Evolutionary conservation across 768 basidiomycete genomes (phyloP).

Genomic region (Suillus americanus): DNA sequence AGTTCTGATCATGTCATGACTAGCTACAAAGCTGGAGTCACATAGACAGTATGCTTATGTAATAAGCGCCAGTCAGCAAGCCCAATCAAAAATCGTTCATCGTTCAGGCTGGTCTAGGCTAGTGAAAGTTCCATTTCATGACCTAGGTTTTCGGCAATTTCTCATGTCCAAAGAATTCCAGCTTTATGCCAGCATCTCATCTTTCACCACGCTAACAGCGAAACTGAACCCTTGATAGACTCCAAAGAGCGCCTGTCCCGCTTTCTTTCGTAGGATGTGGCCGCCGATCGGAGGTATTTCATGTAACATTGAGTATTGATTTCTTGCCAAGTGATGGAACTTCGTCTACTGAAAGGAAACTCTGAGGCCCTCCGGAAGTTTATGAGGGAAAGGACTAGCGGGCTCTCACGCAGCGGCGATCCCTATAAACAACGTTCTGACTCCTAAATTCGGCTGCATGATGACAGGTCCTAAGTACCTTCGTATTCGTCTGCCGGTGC

Average conservation of each 20-base stretch:
- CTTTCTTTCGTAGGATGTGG: not conserved
- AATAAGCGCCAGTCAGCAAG: not conserved
- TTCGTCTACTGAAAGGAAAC: not conserved
- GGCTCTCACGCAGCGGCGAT: constrained; percentile 4
- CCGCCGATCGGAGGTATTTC: not conserved
- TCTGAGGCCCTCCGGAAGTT: not conserved
- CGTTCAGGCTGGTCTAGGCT: not conserved
- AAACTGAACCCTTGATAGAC: not conserved
- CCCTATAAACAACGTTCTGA: constrained; percentile 5
- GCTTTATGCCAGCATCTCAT: not conserved
- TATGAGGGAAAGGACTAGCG: not conserved
- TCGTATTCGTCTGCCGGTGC: not conserved
- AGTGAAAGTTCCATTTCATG: not conserved
- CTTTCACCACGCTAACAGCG: not conserved
- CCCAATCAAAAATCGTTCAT: too few relatives aligned
- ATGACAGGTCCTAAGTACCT: not conserved
- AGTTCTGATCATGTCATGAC: constrained; percentile 22
- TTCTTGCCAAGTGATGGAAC: not conserved
- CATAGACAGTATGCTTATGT: constrained; percentile 4
- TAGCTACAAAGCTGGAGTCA: constrained; percentile 2
- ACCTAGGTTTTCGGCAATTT: not conserved
- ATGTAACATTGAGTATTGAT: constrained; percentile 1
- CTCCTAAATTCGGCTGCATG: constrained; percentile 5
- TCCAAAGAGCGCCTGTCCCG: not conserved
- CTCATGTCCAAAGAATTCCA: not conserved